Evolutionary conservation across 257 asterid species (phyloP).

Genomic region (Nicotiana benthamiana): DNA sequence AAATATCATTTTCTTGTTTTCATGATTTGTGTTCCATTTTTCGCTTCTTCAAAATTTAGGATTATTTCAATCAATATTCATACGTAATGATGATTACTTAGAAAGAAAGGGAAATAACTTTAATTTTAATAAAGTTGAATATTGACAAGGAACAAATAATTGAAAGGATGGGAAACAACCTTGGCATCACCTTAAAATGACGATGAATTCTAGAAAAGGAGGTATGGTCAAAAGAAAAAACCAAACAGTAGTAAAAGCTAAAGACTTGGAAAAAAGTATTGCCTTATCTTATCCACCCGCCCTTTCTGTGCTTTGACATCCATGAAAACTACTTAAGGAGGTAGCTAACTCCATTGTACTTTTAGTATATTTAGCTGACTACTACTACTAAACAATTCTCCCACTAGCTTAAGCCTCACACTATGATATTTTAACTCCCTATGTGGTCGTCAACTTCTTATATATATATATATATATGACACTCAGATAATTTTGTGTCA

Average conservation of each 20-base stretch:
- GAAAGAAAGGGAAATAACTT: background rate
- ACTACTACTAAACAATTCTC: background rate
- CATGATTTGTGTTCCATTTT: background rate
- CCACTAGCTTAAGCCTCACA: too few relatives aligned
- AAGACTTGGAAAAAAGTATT: background rate
- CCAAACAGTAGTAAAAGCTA: background rate
- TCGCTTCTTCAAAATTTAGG: background rate
- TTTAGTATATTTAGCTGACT: background rate
- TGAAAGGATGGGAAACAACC: conserved; percentile 1
- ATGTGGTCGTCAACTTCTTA: too few relatives aligned
- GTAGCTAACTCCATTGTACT: background rate
- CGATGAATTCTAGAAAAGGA: background rate
- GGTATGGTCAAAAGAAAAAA: conserved; percentile 4
- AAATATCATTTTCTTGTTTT: background rate
- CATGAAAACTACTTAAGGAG: background rate
- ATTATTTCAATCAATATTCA: background rate
- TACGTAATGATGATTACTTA: background rate
- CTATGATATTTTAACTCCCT: too few relatives aligned
- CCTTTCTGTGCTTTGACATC: background rate
- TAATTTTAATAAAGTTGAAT: background rate
- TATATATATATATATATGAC: too few relatives aligned
- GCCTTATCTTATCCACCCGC: conserved; percentile 12
- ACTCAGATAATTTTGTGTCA: too few relatives aligned
- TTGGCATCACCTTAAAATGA: background rate
- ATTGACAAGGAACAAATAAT: background rate